Base-by-base conservation (phyloP, 2,329 filamentous ascomycete genomes). In the Penicillium olsonii region DNA sequence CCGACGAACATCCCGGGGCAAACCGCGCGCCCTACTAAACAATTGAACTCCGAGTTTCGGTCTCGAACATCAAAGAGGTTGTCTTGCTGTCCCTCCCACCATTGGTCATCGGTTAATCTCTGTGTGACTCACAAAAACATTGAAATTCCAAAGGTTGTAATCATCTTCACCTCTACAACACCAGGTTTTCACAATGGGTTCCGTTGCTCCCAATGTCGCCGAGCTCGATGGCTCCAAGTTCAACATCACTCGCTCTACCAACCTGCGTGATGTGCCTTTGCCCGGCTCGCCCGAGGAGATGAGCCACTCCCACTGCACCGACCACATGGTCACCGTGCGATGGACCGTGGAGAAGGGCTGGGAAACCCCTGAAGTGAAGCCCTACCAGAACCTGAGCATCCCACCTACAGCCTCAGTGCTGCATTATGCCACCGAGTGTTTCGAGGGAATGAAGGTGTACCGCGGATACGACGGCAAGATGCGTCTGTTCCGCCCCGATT, bases 381-480 rank as follows among this genome's bases (percentile, higher is more conserved):
- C 90, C 20, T 94, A 90, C 70, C 87, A 88, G 0, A 87, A 88
- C 10, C 75, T 95, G 45, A 80, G 80, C 55, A 83, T 95, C 63
- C 87, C 90, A 76, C 90, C 90, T 29, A 92, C 87, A 4, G 88
- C 90, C 12, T 88, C 85, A 3, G 84, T 85, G 53, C 80, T 95
- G 52, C 90, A 95, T 78, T 95, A 95, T 73, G 90, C 90, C 10
- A 95, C 90, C 40, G 87, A 92, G 72, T 95, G 90, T 71, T 95
- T 95, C 74, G 90, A 95, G 74, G 90, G 90, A 11, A 79, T 86
- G 75, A 95, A 95, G 73, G 83, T 83, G 38, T 83, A 84, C 68
- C 85, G 83, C 65, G 74, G 84, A 68, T 72, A 81, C 58, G 87
- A 92, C 68, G 86, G 85, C 61, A 82, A 81, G 62, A 79, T 92